A percentile compares a stretch with the other conserved stretches of the same genome.
phyloP scores from a whole-genome alignment of 306 rosid species.

The Malus asiatica region DNA sequence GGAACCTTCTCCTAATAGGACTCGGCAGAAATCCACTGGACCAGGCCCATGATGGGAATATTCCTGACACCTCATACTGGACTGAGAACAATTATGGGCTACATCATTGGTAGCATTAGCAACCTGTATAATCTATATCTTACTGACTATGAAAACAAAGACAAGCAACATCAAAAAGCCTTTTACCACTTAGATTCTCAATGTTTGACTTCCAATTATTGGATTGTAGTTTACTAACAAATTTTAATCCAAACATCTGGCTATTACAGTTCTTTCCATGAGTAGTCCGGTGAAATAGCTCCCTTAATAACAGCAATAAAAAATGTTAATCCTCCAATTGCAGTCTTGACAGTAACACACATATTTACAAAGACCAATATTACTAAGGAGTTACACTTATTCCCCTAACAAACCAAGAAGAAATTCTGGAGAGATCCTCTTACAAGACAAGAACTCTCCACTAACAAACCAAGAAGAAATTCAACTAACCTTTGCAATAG shows the following conservation, averaged over 20 bases:
- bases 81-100: constrained; percentile 11
- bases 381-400: neutral
- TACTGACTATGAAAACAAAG: neutral
- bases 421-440: no score
- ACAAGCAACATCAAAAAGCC: neutral
- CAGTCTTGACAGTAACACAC: neutral
- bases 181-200: neutral
- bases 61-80: no score
- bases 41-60: no score
- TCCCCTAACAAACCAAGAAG: no score
- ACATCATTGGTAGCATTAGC: constrained; percentile 91
- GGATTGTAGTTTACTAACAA: neutral
- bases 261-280: neutral
- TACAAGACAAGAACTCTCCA: no score
- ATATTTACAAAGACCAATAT: neutral
- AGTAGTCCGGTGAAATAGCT: neutral
- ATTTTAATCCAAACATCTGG: neutral
- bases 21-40: no score
- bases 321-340: neutral
- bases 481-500: no score
- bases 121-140: constrained; percentile 41
- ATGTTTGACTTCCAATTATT: neutral
- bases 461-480: no score
- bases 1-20: no score
- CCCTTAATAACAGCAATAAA: neutral